phyloP scores from a whole-genome alignment of 108 stramenopile species.

The Stephanodiscus triporus region DNA sequence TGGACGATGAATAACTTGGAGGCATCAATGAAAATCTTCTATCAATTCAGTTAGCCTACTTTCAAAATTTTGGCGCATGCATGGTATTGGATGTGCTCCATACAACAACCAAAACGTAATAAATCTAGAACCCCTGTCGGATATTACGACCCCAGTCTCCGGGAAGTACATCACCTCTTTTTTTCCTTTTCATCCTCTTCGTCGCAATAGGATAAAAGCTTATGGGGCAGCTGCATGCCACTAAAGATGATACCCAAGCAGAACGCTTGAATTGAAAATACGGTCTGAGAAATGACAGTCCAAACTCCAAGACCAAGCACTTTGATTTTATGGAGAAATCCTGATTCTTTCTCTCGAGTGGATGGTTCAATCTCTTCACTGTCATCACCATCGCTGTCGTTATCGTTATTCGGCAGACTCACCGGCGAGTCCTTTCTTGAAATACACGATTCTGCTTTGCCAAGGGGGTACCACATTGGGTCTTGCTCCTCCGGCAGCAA shows the following conservation, averaged over 20 bases:
- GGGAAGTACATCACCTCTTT: neutral
- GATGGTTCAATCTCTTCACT: neutral
- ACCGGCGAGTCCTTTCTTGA: neutral
- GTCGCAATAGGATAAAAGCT: neutral
- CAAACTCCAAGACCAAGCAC: conserved; percentile 5
- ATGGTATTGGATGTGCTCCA: neutral
- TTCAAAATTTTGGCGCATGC: neutral
- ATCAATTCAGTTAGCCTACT: neutral
- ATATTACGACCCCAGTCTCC: neutral
- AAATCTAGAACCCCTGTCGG: neutral
- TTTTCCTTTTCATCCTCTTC: neutral
- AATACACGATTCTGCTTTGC: conserved; percentile 24
- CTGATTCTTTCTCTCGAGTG: conserved; percentile 3
- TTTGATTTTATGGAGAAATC: conserved; percentile 5
- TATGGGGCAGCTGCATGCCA: conserved; percentile 5
- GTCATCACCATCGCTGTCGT: neutral
- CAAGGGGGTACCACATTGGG: conserved; percentile 39
- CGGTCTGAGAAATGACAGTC: conserved; percentile 16
- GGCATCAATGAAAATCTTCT: neutral
- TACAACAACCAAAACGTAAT: neutral
- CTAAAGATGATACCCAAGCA: conserved; percentile 21
- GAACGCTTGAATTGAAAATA: conserved; percentile 10
- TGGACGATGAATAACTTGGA: too few relatives aligned
- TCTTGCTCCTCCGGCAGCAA: conserved; percentile 27
- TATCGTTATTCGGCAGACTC: neutral